phyloP scores from a whole-genome alignment of 169 alveolate species.

The Plasmodium chabaudi region DNA sequence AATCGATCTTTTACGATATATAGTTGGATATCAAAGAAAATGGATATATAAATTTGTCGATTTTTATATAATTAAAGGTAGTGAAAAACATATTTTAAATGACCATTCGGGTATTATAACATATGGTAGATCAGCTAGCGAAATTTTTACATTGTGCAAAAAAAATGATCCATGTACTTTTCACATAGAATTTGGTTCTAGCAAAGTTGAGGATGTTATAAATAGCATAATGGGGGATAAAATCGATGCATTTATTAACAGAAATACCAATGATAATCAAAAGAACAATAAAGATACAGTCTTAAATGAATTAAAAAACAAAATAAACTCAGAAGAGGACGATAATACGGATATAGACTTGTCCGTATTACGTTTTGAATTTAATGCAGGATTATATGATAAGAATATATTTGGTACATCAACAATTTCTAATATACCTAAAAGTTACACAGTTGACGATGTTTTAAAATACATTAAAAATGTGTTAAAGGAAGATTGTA shows the following conservation, averaged over 20 bases:
- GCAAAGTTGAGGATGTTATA: not conserved
- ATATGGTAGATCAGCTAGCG: slow-evolving; percentile 56
- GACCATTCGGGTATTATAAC: slow-evolving; percentile 12
- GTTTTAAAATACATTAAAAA: slow-evolving; percentile 30
- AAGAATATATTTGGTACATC: slow-evolving; percentile 62
- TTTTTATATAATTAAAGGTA: slow-evolving; percentile 49
- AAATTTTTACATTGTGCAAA: slow-evolving; percentile 47
- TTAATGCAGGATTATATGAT: slow-evolving; percentile 57
- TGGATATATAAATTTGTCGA: slow-evolving; percentile 66
- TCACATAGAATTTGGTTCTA: slow-evolving; percentile 27
- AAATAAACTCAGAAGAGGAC: slow-evolving; percentile 18
- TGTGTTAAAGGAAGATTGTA: slow-evolving; percentile 43
- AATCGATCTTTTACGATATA: slow-evolving; percentile 41
- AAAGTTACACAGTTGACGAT: slow-evolving; percentile 56
- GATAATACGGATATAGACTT: slow-evolving; percentile 24
- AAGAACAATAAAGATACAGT: not conserved
- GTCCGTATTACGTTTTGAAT: slow-evolving; percentile 36
- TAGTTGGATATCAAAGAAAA: slow-evolving; percentile 70
- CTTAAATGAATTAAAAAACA: slow-evolving; percentile 22
- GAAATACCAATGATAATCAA: not conserved
- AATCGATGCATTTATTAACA: not conserved
- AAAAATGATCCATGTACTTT: slow-evolving; percentile 34
- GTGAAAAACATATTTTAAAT: slow-evolving; percentile 40
- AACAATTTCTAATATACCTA: slow-evolving; percentile 68
- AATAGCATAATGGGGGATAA: slow-evolving; percentile 1